Conservation (phyloP, 2,329 filamentous ascomycete genomes). For the Dactylellina drechsleri region DNA sequence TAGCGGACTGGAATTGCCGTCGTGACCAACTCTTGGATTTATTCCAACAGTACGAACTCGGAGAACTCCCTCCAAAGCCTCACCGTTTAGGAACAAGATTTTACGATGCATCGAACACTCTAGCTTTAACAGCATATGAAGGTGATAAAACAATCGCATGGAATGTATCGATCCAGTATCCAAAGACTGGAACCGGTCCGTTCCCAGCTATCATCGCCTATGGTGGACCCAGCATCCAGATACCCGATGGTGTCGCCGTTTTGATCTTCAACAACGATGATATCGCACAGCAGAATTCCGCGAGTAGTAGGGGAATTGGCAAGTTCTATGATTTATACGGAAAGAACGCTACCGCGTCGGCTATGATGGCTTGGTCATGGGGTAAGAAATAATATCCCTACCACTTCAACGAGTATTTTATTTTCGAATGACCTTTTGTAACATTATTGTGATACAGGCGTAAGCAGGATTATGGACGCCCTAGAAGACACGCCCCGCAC, state of each 20-base stretch:
- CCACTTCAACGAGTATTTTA: too few relatives aligned
- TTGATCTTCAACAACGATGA: conserved; percentile 71
- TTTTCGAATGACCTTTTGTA: too few relatives aligned
- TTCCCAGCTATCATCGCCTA: conserved; percentile 60
- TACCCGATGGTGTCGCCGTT: conserved; percentile 67
- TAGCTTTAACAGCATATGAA: conserved; percentile 64
- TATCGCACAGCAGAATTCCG: conserved; percentile 65
- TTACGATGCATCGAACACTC: conserved; percentile 60
- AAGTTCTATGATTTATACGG: conserved; percentile 71
- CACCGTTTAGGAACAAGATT: conserved; percentile 65
- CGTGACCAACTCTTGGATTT: conserved; percentile 65
- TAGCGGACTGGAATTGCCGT: conserved; percentile 66
- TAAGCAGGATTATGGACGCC: conserved; percentile 70
- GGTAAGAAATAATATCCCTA: too few relatives aligned
- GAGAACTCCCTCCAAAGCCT: conserved; percentile 64
- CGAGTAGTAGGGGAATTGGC: conserved; percentile 66
- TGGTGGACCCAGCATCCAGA: conserved; percentile 68
- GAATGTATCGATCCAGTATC: conserved; percentile 62
- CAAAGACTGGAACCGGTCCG: conserved; percentile 60
- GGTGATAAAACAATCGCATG: conserved; percentile 65
- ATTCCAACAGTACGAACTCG: conserved; percentile 67
- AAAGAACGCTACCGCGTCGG: conserved; percentile 67
- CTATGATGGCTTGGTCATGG: conserved; percentile 72
- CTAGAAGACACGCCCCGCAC: conserved; percentile 66
- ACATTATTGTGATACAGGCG: conserved; percentile 60